phyloP scores from a whole-genome alignment of 2,329 filamentous ascomycete genomes.

The Cladosporium sp. region DNA sequence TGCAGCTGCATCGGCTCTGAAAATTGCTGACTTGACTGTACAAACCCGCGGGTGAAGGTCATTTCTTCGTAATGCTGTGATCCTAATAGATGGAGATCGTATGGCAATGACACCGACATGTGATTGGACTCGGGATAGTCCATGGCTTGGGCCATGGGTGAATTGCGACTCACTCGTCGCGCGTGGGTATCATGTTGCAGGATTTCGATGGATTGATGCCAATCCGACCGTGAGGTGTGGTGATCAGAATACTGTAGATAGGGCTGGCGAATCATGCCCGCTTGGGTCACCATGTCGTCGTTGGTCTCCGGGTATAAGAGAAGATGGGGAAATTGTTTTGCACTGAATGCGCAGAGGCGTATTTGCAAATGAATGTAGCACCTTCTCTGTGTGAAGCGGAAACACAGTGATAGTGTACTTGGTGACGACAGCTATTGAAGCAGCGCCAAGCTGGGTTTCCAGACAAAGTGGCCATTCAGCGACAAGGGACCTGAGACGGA shows the following conservation, averaged over 20 bases:
- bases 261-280: constrained; percentile 59
- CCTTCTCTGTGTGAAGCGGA: neutral
- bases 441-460: neutral
- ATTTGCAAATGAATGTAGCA: neutral
- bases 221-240: constrained; percentile 91
- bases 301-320: constrained; percentile 50
- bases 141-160: constrained; percentile 78
- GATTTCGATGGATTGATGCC: constrained; percentile 87
- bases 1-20: constrained; percentile 19
- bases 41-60: constrained; percentile 45
- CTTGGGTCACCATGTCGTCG: constrained; percentile 60
- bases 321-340: neutral
- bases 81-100: constrained; percentile 51
- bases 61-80: constrained; percentile 52
- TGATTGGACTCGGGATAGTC: constrained; percentile 58
- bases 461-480: neutral
- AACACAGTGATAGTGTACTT: neutral
- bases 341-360: neutral
- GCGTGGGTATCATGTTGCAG: constrained; percentile 85
- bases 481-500: neutral
- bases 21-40: constrained; percentile 48
- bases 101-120: constrained; percentile 53
- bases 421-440: neutral
- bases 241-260: constrained; percentile 79
- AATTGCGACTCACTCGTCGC: constrained; percentile 78